A percentile compares a stretch with the other conserved stretches of the same genome.
Conservation (phyloP, 1,284 basidiomycete genomes). For the Phellinidium pouzarii region DNA sequence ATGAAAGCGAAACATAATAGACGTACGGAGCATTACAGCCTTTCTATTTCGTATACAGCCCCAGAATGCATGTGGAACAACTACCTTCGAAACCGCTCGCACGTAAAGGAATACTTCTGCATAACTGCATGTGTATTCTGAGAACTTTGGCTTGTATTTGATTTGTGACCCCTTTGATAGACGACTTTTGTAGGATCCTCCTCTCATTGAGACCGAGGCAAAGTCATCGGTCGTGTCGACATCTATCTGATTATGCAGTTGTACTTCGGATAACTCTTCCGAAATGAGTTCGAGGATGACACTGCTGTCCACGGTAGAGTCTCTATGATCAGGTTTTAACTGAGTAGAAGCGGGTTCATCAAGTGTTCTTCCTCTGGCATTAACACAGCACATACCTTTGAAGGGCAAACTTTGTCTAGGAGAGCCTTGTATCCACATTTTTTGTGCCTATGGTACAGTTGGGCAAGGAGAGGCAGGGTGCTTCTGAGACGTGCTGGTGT, state of each 20-base stretch:
- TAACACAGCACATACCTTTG: constrained; percentile 44
- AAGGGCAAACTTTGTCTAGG: constrained; percentile 63
- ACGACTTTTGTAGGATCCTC: not conserved
- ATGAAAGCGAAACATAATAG: not conserved
- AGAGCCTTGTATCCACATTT: constrained; percentile 67
- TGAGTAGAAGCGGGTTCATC: constrained; percentile 5
- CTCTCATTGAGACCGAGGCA: not conserved
- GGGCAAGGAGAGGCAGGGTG: constrained; percentile 48
- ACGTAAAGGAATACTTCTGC: constrained; percentile 69
- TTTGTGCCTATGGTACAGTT: constrained; percentile 60
- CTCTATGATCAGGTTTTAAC: constrained; percentile 8
- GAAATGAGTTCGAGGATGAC: constrained; percentile 62
- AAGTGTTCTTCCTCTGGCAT: not conserved
- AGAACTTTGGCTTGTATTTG: constrained; percentile 66
- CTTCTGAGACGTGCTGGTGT: constrained; percentile 69
- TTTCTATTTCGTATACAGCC: constrained; percentile 70
- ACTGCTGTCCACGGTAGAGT: constrained; percentile 3
- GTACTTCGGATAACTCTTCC: constrained; percentile 42
- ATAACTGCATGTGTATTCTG: constrained; percentile 65
- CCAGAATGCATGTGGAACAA: constrained; percentile 77
- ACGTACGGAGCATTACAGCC: constrained; percentile 55
- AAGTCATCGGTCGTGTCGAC: constrained; percentile 1
- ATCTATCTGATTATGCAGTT: constrained; percentile 44
- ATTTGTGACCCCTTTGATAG: constrained; percentile 42
- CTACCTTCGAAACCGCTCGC: constrained; percentile 55